Conservation (phyloP, 345 rosid species). For the Jatropha curcas region DNA sequence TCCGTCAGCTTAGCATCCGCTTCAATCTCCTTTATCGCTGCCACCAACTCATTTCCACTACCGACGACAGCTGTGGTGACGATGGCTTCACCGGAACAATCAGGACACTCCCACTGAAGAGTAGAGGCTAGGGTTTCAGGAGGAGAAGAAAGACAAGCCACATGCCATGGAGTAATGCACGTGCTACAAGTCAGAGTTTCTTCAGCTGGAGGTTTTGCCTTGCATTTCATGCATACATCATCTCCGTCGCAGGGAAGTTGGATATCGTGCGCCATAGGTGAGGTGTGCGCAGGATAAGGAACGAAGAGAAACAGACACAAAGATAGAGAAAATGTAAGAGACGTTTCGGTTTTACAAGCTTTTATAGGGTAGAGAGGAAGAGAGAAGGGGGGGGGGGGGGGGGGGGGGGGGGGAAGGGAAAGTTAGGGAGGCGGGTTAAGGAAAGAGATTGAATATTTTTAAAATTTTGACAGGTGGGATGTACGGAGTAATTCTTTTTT, state of each 20-base stretch:
- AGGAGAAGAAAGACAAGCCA: conserved; percentile 42
- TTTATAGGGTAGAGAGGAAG: neutral
- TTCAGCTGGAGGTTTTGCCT: conserved; percentile 36
- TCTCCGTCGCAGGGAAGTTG: conserved; percentile 72
- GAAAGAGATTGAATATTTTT: neutral
- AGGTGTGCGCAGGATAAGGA: conserved; percentile 6
- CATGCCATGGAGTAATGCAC: conserved; percentile 80
- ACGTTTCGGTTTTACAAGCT: neutral
- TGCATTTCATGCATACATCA: conserved; percentile 69
- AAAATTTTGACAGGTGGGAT: neutral
- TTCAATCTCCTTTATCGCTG: conserved; percentile 55
- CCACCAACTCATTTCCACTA: conserved; percentile 27
- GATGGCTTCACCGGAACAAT: conserved; percentile 39
- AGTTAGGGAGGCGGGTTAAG: neutral
- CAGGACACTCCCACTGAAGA: conserved; percentile 68
- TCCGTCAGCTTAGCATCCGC: conserved; percentile 45
- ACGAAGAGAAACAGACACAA: neutral
- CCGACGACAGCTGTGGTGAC: neutral
- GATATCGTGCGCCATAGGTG: conserved; percentile 39
- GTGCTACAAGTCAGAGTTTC: conserved; percentile 55
- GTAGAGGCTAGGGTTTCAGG: conserved; percentile 50
- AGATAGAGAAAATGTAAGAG: neutral
- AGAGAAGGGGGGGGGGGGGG: neutral
- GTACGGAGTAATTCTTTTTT: neutral
- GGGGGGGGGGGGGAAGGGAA: neutral